Conservation (phyloP, 2,329 filamentous ascomycete genomes). For the Exophiala phaeomuriformis region DNA sequence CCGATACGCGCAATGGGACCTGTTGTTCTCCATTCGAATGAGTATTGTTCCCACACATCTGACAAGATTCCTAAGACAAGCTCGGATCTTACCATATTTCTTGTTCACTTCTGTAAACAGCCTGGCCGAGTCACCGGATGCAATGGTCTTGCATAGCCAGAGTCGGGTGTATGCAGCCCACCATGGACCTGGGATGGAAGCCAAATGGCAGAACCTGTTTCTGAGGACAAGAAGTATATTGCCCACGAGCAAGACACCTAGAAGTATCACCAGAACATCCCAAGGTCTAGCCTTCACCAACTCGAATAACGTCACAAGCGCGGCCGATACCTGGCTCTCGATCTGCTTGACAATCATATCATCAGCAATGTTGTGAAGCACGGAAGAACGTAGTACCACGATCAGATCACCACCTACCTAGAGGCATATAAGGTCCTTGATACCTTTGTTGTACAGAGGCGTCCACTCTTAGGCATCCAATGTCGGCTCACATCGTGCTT, state of each 20-base stretch:
- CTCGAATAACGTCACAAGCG: neutral
- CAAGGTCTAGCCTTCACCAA: neutral
- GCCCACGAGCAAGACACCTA: neutral
- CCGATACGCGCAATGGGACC: conserved; percentile 1
- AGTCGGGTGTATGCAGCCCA: neutral
- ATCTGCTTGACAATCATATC: neutral
- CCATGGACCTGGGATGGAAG: neutral
- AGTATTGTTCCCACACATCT: neutral
- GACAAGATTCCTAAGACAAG: too few species aligned
- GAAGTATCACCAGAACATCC: neutral
- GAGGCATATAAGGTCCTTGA: too few species aligned
- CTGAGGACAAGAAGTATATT: neutral
- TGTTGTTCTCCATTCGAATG: neutral
- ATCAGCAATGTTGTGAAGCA: neutral
- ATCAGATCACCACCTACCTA: too few species aligned
- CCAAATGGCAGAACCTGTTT: neutral
- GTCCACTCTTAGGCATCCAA: too few species aligned
- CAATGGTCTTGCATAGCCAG: neutral
- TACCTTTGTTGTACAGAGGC: too few species aligned
- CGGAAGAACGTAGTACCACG: neutral
- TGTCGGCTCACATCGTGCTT: too few species aligned
- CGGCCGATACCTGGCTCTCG: neutral
- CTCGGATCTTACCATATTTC: neutral
- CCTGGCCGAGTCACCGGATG: neutral
- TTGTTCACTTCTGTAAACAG: neutral